Evolutionary conservation across 805 yeast genomes (phyloP).

Genomic region (Barnettozyma salicaria): DNA sequence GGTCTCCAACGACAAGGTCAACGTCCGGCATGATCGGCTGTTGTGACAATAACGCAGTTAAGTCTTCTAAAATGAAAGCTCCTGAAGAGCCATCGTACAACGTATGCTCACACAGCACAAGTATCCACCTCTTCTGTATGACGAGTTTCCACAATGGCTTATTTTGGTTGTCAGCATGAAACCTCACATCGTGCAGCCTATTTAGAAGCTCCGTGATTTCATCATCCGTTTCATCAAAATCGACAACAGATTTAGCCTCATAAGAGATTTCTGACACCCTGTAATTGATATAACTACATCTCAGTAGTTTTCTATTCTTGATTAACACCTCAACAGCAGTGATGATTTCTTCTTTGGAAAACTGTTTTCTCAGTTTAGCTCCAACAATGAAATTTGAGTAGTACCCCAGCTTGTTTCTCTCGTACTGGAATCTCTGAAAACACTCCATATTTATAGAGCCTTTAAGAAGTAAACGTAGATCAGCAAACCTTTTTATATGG

Average conservation of each 20-base stretch:
- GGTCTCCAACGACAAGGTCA: neutral
- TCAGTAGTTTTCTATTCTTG: neutral
- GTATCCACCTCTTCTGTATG: conserved; percentile 4
- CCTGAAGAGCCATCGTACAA: conserved; percentile 6
- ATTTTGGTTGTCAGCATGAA: neutral
- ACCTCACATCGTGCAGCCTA: conserved; percentile 1
- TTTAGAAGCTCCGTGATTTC: conserved; percentile 1
- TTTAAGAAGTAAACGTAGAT: too few species aligned
- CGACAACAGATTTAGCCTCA: neutral
- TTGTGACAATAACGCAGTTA: conserved; percentile 1
- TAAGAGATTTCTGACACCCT: neutral
- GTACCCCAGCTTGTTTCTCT: conserved; percentile 3
- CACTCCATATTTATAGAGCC: conserved; percentile 4
- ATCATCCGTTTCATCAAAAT: neutral
- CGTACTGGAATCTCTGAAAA: conserved; percentile 3
- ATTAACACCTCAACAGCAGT: neutral
- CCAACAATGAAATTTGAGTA: conserved; percentile 10
- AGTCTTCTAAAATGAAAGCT: conserved; percentile 7
- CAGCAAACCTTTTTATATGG: too few species aligned
- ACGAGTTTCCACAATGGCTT: conserved; percentile 9
- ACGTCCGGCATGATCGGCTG: conserved; percentile 8
- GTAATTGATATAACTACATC: conserved; percentile 4
- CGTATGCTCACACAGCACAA: conserved; percentile 7
- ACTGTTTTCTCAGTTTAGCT: neutral
- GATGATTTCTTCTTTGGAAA: neutral